phyloP scores from a whole-genome alignment of 306 rosid genomes.

The Ziziphus jujuba region DNA sequence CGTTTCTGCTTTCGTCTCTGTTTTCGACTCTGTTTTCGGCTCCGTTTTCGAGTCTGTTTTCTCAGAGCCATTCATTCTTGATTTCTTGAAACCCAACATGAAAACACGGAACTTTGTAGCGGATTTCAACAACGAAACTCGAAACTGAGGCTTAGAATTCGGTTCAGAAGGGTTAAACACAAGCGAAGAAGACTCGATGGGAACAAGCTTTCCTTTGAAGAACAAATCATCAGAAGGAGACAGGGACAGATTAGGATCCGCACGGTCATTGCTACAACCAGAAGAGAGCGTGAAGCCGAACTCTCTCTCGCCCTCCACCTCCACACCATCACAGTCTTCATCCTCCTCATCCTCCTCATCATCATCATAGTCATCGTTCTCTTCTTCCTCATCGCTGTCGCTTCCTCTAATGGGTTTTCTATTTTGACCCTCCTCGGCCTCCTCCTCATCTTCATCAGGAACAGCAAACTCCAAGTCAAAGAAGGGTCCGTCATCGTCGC shows the following conservation, averaged over 20 bases:
- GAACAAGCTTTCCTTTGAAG: conserved; percentile 72
- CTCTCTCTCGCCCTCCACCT: conserved; percentile 50
- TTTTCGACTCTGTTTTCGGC: too few relatives aligned
- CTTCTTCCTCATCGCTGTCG: conserved; percentile 23
- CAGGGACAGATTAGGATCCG: conserved; percentile 61
- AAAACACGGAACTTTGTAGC: conserved; percentile 86
- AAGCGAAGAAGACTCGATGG: conserved; percentile 53
- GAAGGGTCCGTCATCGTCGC: conserved; percentile 86
- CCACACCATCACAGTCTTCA: too few relatives aligned
- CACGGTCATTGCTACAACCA: conserved; percentile 56
- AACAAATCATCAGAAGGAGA: conserved; percentile 76
- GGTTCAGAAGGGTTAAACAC: conserved; percentile 46
- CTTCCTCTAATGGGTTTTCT: background rate
- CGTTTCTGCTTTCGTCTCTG: too few relatives aligned
- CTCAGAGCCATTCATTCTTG: conserved; percentile 40
- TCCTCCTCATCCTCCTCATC: conserved; percentile 8
- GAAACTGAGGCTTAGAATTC: conserved; percentile 60
- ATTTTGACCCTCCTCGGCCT: conserved; percentile 16
- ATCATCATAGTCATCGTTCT: conserved; percentile 18
- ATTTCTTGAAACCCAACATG: conserved; percentile 70
- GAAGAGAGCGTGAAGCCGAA: conserved; percentile 77
- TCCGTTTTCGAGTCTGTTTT: conserved; percentile 41
- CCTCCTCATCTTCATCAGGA: conserved; percentile 54
- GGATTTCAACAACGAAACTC: conserved; percentile 68
- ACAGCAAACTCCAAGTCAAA: conserved; percentile 83